Evolutionary conservation across 306 rosid genomes (phyloP), one percentile per base, ranked within the genome.

Genomic region (Calophaca sinica): DNA sequence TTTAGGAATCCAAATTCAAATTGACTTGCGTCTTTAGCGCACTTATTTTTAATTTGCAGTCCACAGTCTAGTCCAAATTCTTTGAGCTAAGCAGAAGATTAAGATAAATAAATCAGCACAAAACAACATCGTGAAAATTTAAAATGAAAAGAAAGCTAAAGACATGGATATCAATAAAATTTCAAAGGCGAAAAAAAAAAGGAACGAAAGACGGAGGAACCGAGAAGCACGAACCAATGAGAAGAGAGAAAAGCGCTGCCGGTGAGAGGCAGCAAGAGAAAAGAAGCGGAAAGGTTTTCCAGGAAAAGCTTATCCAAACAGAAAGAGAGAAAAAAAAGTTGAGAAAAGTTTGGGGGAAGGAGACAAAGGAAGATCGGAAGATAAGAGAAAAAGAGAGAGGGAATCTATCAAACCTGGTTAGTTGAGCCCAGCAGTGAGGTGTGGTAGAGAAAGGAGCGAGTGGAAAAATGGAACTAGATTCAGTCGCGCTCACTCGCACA

Each of bases 381-480:
- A 75, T 70, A 76, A 66, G 79, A 9, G 13, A 50, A 36, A 39
- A 32, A 65, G 73, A 12, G 26, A 48, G 26, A 38, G 36, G 5
- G 45, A 69, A 58, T 48, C 52, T 48, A 15, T 8, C 65, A 41
- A 9, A 70, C 81, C 73, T 33, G 2, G 13, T 6, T 44, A 0
- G 15, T 4, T 10, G 1, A 29, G 33, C 1, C 9, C 26, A 0
- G 35, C 8, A 70, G 32, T 6, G 81, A 55, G 65, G 29, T 26
- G 78, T 44, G 74, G 73, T 9, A 26, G 71, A 8, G 50, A 12
- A 20, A 31, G 35, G 45, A 7, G 55, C 6, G 7, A 62, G 50
- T 64, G 39, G 54, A 5, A 26, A 65, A 8, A 42, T 9, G 48
- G 74, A 68, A 68, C 33, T 29, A 50, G 46, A 68, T 46, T 49